Conservation (phyloP, 2,329 filamentous ascomycete genomes). For the Shiraia bambusicola region DNA sequence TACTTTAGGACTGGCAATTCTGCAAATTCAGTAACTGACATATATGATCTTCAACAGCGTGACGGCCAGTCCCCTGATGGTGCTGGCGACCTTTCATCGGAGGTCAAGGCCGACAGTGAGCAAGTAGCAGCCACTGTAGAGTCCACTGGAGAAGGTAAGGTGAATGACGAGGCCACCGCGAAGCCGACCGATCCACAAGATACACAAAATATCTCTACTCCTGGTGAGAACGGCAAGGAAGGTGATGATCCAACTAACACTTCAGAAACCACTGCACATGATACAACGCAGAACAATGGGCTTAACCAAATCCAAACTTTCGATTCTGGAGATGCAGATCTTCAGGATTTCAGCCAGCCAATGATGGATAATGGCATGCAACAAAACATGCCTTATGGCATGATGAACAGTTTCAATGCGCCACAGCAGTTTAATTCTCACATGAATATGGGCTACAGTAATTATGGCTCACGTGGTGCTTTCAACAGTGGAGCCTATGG, state of each 20-base stretch:
- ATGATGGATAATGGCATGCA: conserved; percentile 35
- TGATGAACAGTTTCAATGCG: conserved; percentile 59
- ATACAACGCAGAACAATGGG: conserved; percentile 17
- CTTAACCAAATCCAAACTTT: conserved; percentile 40
- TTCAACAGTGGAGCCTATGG: conserved; percentile 43
- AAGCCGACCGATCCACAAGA: conserved; percentile 10
- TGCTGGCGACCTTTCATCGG: conserved; percentile 34
- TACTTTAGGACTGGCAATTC: conserved; percentile 8
- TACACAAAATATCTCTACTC: conserved; percentile 6
- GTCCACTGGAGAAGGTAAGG: conserved; percentile 36
- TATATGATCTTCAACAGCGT: conserved; percentile 23
- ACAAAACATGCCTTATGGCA: conserved; percentile 25
- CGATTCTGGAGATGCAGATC: conserved; percentile 29
- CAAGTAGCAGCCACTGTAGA: conserved; percentile 25
- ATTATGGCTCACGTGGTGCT: conserved; percentile 50
- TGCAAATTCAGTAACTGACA: conserved; percentile 28
- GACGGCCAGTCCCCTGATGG: conserved; percentile 35
- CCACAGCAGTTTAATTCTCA: conserved; percentile 40
- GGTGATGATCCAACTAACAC: conserved; percentile 17
- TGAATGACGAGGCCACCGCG: conserved; percentile 7
- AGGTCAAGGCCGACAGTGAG: conserved; percentile 35
- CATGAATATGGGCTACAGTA: conserved; percentile 43
- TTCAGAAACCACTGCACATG: conserved; percentile 19
- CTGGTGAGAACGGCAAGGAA: conserved; percentile 11
- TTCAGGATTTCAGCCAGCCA: conserved; percentile 24